Conservation (phyloP, 345 rosid species). For the Erysimum cheiranthoides region DNA sequence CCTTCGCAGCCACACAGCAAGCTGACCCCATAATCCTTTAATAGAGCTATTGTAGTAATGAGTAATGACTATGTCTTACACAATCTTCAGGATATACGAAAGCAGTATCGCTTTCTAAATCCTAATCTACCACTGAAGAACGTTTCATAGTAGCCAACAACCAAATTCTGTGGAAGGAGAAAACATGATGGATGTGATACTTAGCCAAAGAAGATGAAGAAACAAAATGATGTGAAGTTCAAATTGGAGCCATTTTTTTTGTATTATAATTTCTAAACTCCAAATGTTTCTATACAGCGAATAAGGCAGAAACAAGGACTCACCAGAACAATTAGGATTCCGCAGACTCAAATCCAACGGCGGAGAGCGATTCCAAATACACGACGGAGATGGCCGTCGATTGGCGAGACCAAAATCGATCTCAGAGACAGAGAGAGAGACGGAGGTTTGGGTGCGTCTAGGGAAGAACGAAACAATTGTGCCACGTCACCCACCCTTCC, state of each 20-base stretch:
- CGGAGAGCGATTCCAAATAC: not conserved
- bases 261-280: too few species aligned
- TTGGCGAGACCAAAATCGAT: too few species aligned
- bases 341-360: not conserved
- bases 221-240: too few species aligned
- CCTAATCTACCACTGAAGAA: conserved; percentile 11
- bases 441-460: not conserved
- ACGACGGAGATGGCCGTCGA: not conserved
- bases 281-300: too few species aligned
- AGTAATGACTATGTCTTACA: not conserved
- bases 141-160: not conserved
- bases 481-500: conserved; percentile 25
- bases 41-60: not conserved
- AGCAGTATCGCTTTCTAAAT: not conserved
- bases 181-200: too few species aligned
- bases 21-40: conserved; percentile 70
- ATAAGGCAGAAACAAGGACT: too few species aligned
- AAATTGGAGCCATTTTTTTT: too few species aligned
- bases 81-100: not conserved
- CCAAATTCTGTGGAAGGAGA: too few species aligned
- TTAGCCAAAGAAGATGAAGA: too few species aligned
- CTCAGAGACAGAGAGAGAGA: not conserved
- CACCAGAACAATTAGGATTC: too few species aligned
- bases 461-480: conserved; percentile 37
- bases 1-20: conserved; percentile 77